phyloP scores from a whole-genome alignment of 306 rosid species.

The Ochetophila trinervis region DNA sequence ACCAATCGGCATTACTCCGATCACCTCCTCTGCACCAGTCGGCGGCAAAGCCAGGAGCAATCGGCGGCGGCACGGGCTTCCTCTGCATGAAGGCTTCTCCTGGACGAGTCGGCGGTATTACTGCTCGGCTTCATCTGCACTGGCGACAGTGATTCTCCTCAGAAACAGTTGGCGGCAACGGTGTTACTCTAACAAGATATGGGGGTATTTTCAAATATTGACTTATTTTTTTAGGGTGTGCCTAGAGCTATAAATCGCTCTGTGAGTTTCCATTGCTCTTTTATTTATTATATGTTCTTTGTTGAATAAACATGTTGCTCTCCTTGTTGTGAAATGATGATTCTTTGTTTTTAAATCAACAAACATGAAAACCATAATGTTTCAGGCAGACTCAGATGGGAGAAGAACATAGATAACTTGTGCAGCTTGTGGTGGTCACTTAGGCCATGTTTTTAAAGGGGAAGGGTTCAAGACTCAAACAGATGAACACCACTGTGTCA shows the following conservation, averaged over 20 bases:
- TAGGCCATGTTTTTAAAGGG: slow-evolving; percentile 85
- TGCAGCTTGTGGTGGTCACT: slow-evolving; percentile 78
- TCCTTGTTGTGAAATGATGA: neutral
- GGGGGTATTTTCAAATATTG: no score
- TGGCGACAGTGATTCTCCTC: no score
- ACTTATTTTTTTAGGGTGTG: slow-evolving; percentile 78
- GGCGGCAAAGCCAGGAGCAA: no score
- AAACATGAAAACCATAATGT: slow-evolving; percentile 11
- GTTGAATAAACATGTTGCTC: neutral
- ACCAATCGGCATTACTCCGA: no score
- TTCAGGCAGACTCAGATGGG: slow-evolving; percentile 85
- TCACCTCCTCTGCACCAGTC: no score
- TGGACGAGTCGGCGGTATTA: no score
- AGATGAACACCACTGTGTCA: slow-evolving; percentile 86
- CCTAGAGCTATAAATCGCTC: slow-evolving; percentile 77
- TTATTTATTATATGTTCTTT: neutral
- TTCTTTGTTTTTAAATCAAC: slow-evolving; percentile 5
- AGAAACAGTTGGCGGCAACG: no score
- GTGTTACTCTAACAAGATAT: no score
- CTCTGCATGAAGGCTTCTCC: no score
- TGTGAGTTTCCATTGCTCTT: slow-evolving; percentile 37
- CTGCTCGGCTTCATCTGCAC: no score
- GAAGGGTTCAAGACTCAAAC: slow-evolving; percentile 76
- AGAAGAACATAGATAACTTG: slow-evolving; percentile 88
- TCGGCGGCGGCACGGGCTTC: no score